Evolutionary conservation across 2,329 filamentous ascomycete species (phyloP), one percentile per base, ranked within the genome.

Genomic region (Pseudogymnoascus sp.): DNA sequence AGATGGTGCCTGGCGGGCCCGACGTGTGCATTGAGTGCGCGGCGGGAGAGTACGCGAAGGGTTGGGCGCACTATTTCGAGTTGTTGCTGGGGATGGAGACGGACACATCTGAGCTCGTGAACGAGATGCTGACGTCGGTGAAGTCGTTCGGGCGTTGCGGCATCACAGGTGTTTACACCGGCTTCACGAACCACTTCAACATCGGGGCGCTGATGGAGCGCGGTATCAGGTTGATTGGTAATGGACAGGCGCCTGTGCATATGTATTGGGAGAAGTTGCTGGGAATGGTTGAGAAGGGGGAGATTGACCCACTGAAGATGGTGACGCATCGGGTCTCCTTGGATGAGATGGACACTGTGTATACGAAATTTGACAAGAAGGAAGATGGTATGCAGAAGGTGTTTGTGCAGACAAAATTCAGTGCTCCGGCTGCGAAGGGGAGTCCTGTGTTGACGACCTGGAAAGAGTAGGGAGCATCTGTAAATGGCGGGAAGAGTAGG

Each of bases 231-330:
- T 76, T 87, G 45, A 85, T 85, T 66, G 84, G 84, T 43, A 86
- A 86, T 67, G 84, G 84, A 3, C 84, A 87, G 71, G 83, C 83
- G 2, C 85, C 84, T 1, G 83, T 87, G 0, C 83, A 93, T 69
- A 83, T 87, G 69, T 94, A 95, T 77, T 95, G 90, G 91, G 80
- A 91, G 23, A 82, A 89, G 3, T 78, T 95, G n/a, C 78, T 94
- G 52, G 76, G 82, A 65, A 77, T 78, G 74, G 88, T 95, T 65
- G 81, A 86, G 69, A 79, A 78, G 21, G 85, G 85, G 33, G 80
- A 87, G 66, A 83, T 95, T 43, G 85, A 95, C 64, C 89, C 90
- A 0, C 74, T 88, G 37, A 85, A 89, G 72, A 95, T 95, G 90
- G 78, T 95, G 1, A 89, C 87, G 6, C 91, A 95, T 73, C 86